Conservation (phyloP, 2,329 filamentous ascomycete species). For the Pseudogymnoascus sp. region DNA sequence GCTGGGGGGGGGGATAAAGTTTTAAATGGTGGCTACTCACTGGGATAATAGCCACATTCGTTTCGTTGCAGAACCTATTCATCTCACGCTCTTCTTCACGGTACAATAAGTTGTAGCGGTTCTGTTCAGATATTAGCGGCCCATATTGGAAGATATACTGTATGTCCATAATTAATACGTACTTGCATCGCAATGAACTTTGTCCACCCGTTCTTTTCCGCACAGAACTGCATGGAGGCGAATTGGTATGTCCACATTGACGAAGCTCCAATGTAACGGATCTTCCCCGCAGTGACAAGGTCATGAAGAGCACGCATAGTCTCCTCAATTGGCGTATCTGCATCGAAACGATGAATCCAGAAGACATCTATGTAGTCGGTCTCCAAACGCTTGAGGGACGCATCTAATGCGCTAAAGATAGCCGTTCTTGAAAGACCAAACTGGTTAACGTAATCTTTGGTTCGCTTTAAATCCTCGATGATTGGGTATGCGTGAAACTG, state of each 20-base stretch:
- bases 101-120: constrained; percentile 46
- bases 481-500: constrained; percentile 26
- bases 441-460: constrained; percentile 43
- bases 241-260: constrained; percentile 44
- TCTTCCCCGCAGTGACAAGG: constrained; percentile 49
- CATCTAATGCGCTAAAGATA: constrained; percentile 59
- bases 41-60: constrained; percentile 36
- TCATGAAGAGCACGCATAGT: constrained; percentile 59
- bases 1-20: constrained; percentile 7
- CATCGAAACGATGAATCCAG: constrained; percentile 53
- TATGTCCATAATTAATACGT: neutral
- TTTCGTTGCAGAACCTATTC: constrained; percentile 36
- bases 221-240: constrained; percentile 41
- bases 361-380: constrained; percentile 53
- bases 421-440: constrained; percentile 48
- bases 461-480: constrained; percentile 27
- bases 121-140: constrained; percentile 31
- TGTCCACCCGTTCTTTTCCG: constrained; percentile 46
- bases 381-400: constrained; percentile 46
- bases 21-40: constrained; percentile 13
- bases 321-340: constrained; percentile 44
- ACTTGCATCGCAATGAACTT: constrained; percentile 46
- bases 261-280: constrained; percentile 46
- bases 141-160: neutral
- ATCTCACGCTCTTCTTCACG: constrained; percentile 49